Percentiles rank a stretch among this genome's conserved stretches.
Evolutionary conservation across 75 land plant genomes (phyloP).

Genomic region (Picea glauca): DNA sequence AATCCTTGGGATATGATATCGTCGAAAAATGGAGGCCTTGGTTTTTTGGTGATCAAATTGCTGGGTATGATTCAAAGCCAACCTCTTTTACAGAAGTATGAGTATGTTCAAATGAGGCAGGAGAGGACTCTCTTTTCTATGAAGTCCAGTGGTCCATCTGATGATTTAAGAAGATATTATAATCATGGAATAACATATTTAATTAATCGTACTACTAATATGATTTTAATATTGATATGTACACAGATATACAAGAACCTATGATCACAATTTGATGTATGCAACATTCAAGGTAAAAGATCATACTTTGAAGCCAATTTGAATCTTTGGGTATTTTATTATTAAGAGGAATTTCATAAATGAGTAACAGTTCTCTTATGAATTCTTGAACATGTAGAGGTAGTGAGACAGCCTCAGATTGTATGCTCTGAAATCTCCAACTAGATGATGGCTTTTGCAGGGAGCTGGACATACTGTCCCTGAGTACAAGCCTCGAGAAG

Average conservation of each 20-base stretch:
- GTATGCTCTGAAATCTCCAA: neutral
- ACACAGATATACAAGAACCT: neutral
- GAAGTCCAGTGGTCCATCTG: too few relatives aligned
- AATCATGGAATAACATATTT: too few relatives aligned
- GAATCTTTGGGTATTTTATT: neutral
- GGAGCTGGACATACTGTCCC: conserved; percentile 94
- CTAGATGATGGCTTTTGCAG: conserved; percentile 25
- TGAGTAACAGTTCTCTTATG: neutral
- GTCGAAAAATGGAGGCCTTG: conserved; percentile 61
- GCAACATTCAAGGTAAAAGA: conserved; percentile 2
- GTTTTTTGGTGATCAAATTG: conserved; percentile 51
- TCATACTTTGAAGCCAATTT: too few relatives aligned
- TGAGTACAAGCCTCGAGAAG: conserved; percentile 83
- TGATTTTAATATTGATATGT: neutral
- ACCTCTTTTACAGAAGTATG: too few relatives aligned
- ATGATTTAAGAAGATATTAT: too few relatives aligned
- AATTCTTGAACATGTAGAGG: neutral
- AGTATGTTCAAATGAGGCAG: too few relatives aligned
- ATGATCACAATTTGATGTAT: neutral
- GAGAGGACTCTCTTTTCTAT: too few relatives aligned
- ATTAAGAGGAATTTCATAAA: neutral
- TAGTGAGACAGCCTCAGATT: neutral
- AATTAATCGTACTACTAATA: too few relatives aligned
- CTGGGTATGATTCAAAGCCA: conserved; percentile 39
- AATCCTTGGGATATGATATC: conserved; percentile 46